Evolutionary conservation across 2,329 filamentous ascomycete species (phyloP).

Genomic region (Botrytis hyacinthi): DNA sequence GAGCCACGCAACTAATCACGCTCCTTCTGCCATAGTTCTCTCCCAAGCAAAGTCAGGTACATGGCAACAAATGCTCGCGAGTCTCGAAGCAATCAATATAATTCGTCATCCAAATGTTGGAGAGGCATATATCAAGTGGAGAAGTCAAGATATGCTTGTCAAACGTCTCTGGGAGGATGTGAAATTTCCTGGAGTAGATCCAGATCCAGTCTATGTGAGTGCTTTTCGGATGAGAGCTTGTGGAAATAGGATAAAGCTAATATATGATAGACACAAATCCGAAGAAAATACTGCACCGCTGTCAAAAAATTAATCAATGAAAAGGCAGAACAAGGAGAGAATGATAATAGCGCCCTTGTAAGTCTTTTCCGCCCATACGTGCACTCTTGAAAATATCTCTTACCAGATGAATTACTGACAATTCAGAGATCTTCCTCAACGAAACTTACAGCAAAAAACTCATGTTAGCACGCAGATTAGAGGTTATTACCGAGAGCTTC

Average conservation of each 20-base stretch:
- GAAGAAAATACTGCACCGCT: not conserved
- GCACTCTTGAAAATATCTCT: no score
- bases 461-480: not conserved
- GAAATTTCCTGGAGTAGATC: not conserved
- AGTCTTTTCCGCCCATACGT: not conserved
- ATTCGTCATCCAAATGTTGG: not conserved
- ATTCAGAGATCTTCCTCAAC: not conserved
- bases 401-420: not conserved
- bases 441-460: not conserved
- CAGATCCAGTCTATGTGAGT: not conserved
- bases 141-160: slow-evolving; percentile 10
- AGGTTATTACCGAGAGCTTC: not conserved
- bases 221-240: fast-evolving
- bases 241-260: not conserved
- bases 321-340: not conserved
- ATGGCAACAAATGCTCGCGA: slow-evolving; percentile 5
- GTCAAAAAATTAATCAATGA: not conserved
- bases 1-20: not conserved
- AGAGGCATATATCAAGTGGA: slow-evolving; percentile 2
- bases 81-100: not conserved
- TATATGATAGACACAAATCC: not conserved
- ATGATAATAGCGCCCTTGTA: not conserved
- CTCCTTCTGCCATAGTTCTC: not conserved
- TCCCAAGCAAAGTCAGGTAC: not conserved
- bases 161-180: slow-evolving; percentile 4